phyloP scores from a whole-genome alignment of 139 green algal species.

The Chlamydomonas incerta region DNA sequence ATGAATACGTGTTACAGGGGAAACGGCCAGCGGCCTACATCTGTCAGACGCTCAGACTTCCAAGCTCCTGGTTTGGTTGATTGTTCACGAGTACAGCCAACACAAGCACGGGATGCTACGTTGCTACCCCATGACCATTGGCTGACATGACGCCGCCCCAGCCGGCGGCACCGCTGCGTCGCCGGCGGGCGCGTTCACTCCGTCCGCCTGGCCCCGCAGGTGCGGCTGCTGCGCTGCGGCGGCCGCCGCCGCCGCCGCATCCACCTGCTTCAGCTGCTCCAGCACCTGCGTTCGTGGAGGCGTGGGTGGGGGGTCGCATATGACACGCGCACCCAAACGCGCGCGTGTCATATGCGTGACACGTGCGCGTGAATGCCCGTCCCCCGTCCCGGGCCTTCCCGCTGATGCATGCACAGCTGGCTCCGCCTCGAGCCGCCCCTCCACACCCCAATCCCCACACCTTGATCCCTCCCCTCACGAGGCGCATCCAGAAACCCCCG shows the following conservation, averaged over 20 bases:
- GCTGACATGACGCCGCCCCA: not conserved
- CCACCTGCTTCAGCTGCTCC: slow-evolving; percentile 21
- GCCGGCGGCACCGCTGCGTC: no score
- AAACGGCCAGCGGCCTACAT: no score
- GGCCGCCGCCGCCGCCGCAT: not conserved
- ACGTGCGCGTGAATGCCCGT: no score
- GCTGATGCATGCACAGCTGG: no score
- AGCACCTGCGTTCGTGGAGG: slow-evolving; percentile 6
- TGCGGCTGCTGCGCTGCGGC: not conserved
- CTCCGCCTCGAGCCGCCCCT: not conserved
- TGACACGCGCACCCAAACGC: not conserved
- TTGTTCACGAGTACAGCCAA: no score
- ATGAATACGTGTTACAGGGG: no score
- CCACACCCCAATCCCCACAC: no score
- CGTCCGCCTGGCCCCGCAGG: no score
- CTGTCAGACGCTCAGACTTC: no score
- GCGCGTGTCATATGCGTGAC: not conserved
- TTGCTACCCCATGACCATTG: not conserved
- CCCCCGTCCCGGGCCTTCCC: no score
- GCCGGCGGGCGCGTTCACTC: not conserved
- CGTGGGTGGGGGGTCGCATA: not conserved
- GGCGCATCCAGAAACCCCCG: not conserved
- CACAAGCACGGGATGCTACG: no score
- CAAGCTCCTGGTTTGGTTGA: no score
- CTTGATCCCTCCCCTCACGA: not conserved